phyloP scores from a whole-genome alignment of 2,329 filamentous ascomycete genomes.

The Ceratocystis alfenasii region DNA sequence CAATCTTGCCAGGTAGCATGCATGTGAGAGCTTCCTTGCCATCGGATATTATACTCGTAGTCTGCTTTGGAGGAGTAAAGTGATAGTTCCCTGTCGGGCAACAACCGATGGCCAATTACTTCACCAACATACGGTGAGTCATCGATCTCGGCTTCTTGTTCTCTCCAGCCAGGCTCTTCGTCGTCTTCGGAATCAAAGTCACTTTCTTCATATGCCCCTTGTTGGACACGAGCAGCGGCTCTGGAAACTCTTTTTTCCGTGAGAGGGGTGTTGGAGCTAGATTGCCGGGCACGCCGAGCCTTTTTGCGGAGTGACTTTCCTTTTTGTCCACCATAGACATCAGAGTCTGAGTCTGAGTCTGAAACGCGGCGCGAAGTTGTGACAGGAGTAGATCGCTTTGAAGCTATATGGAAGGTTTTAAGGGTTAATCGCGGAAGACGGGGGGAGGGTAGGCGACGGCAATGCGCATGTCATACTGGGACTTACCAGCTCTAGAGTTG shows the following conservation, averaged over 20 bases:
- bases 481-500: conserved; percentile 51
- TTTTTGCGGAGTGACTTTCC: conserved; percentile 61
- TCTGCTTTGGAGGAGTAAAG: conserved; percentile 54
- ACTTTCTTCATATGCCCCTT: conserved; percentile 53
- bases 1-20: conserved; percentile 92
- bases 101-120: conserved; percentile 74
- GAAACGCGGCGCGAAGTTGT: conserved; percentile 37
- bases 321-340: conserved; percentile 67
- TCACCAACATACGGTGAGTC: conserved; percentile 78
- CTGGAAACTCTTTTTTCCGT: conserved; percentile 88
- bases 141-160: conserved; percentile 57
- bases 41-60: conserved; percentile 90
- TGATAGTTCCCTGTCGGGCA: conserved; percentile 50
- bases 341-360: conserved; percentile 59
- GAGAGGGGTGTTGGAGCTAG: conserved; percentile 53
- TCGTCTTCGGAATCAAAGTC: conserved; percentile 52
- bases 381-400: conserved; percentile 46
- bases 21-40: conserved; percentile 89
- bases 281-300: conserved; percentile 60
- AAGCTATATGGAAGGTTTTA: conserved; percentile 34
- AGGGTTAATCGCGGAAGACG: conserved; percentile 23
- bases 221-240: conserved; percentile 60
- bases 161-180: conserved; percentile 47
- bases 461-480: conserved; percentile 13
- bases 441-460: background rate